phyloP scores from a whole-genome alignment of 75 land plant genomes.

The Cunninghamia lanceolata region DNA sequence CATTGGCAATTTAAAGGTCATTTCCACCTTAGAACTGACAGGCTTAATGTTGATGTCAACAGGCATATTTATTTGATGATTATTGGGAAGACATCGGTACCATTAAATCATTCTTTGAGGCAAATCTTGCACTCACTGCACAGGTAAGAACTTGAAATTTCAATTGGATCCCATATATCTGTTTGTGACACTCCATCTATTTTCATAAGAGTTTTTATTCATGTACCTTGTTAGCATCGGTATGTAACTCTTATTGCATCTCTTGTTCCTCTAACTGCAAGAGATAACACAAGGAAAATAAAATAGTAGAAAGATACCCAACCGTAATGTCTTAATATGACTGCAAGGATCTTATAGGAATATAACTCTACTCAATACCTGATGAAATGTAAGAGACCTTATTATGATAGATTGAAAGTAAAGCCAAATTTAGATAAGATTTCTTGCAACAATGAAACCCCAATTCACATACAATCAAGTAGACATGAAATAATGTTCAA shows the following conservation, averaged over 20 bases:
- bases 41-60: constrained; percentile 7
- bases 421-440: too few relatives aligned
- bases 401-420: too few relatives aligned
- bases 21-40: neutral
- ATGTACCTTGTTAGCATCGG: neutral
- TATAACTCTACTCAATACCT: neutral
- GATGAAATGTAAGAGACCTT: too few relatives aligned
- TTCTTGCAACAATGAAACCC: too few relatives aligned
- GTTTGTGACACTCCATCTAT: neutral
- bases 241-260: neutral
- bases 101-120: constrained; percentile 80
- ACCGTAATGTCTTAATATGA: neutral
- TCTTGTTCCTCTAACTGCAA: neutral
- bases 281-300: neutral
- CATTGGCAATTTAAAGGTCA: constrained; percentile 1
- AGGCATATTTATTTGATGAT: constrained; percentile 88
- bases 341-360: neutral
- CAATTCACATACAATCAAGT: too few relatives aligned
- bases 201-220: neutral
- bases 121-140: constrained; percentile 79
- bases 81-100: constrained; percentile 95
- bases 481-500: too few relatives aligned
- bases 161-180: neutral
- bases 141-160: constrained; percentile 44
- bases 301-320: neutral